A percentile compares a stretch with the other conserved stretches of the same genome.
Evolutionary conservation across 2,329 filamentous ascomycete species (phyloP).

Genomic region (Pseudogymnoascus sp.): DNA sequence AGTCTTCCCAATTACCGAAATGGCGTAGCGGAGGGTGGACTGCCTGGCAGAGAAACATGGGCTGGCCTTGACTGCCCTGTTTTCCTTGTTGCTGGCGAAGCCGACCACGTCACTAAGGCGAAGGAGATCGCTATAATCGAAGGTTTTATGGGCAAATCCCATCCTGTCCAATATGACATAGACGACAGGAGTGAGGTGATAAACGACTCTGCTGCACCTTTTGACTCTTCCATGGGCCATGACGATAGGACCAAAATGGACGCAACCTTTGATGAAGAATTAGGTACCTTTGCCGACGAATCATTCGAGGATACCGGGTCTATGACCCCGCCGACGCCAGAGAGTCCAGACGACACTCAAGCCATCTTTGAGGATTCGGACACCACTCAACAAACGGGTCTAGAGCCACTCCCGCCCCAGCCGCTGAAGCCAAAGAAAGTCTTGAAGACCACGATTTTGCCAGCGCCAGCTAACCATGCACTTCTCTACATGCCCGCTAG

Average conservation of each 20-base stretch:
- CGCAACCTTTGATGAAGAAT: background rate
- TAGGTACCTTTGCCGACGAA: background rate
- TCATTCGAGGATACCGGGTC: background rate
- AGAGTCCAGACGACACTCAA: background rate
- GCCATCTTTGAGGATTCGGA: constrained; percentile 35
- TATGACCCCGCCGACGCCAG: background rate
- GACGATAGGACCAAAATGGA: background rate
- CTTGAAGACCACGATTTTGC: constrained; percentile 62
- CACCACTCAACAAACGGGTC: constrained; percentile 39
- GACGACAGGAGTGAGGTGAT: constrained; percentile 31
- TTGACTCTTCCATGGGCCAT: constrained; percentile 28
- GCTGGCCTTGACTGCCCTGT: constrained; percentile 61
- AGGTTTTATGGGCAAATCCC: constrained; percentile 30
- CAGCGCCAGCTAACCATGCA: constrained; percentile 71
- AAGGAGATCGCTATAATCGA: constrained; percentile 61
- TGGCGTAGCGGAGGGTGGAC: constrained; percentile 47
- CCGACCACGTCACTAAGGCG: constrained; percentile 67
- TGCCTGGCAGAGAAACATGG: constrained; percentile 67
- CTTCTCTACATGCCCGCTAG: constrained; percentile 72
- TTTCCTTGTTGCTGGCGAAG: constrained; percentile 68
- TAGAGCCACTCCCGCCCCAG: constrained; percentile 38
- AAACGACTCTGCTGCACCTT: constrained; percentile 41
- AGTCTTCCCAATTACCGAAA: constrained; percentile 51
- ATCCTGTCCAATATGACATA: constrained; percentile 21
- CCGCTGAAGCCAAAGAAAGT: constrained; percentile 41